Percentiles rank a stretch among this genome's conserved stretches.
These are phyloP conservation scores for Fusarium globosum DNA, from an alignment of 2,329 filamentous ascomycete species.

Conservation along the genomic window DNA sequence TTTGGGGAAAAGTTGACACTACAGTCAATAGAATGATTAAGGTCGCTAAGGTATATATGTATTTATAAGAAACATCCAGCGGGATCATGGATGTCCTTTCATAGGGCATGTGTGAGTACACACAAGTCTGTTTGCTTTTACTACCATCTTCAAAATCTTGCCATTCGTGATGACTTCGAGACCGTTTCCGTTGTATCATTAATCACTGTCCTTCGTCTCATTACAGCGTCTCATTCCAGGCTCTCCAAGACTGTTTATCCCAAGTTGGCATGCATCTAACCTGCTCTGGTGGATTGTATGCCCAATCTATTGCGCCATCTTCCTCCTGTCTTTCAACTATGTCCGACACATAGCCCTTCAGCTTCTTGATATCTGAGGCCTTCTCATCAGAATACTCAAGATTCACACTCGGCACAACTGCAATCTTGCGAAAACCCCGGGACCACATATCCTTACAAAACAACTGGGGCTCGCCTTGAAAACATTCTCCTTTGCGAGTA, in stretches of 20 bases:
- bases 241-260: constrained; percentile 54
- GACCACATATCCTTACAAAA: constrained; percentile 69
- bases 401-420: constrained; percentile 66
- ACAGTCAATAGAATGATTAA: neutral
- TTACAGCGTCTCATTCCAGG: constrained; percentile 48
- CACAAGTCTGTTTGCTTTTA: neutral
- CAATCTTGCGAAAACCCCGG: constrained; percentile 61
- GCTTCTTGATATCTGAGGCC: constrained; percentile 58
- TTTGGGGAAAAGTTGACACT: neutral
- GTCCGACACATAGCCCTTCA: constrained; percentile 61
- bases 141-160: too few species aligned
- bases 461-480: constrained; percentile 64
- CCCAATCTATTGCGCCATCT: constrained; percentile 55
- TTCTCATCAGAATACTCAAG: constrained; percentile 63
- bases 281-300: constrained; percentile 54
- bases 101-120: neutral
- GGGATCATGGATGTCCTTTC: neutral
- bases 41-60: neutral
- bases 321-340: constrained; percentile 46
- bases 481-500: constrained; percentile 57
- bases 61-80: constrained; percentile 11
- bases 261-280: constrained; percentile 62
- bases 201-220: neutral
- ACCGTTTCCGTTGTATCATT: too few species aligned
- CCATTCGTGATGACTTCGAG: neutral